Conservation (phyloP, 257 asterid species). For the Nicotiana benthamiana region DNA sequence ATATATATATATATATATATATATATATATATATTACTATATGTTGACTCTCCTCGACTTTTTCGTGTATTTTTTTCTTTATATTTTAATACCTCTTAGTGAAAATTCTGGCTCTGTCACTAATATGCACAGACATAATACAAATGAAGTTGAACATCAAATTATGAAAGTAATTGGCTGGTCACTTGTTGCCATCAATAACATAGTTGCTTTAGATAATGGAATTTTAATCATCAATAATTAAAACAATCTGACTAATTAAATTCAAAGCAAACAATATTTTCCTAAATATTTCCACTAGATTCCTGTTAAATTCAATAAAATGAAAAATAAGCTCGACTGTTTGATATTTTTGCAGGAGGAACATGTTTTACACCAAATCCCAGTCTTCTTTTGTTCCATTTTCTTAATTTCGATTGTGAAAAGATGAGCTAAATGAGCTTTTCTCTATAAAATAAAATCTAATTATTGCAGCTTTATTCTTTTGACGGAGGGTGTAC, state of each 20-base stretch:
- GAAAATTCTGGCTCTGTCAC: too few species aligned
- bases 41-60: too few species aligned
- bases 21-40: too few species aligned
- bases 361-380: not conserved
- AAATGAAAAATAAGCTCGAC: not conserved
- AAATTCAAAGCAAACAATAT: not conserved
- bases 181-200: not conserved
- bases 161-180: not conserved
- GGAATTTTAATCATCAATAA: not conserved
- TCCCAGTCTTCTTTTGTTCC: not conserved
- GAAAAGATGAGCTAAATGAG: not conserved
- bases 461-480: too few species aligned
- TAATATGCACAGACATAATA: not conserved
- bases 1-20: too few species aligned
- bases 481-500: too few species aligned
- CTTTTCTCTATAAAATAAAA: not conserved
- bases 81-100: too few species aligned
- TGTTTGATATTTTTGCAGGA: not conserved
- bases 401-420: too few species aligned
- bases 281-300: not conserved
- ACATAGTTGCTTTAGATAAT: not conserved
- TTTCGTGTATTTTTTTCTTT: too few species aligned
- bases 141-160: not conserved
- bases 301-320: not conserved
- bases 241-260: not conserved